Conservation (phyloP, 805 yeast species). For the Saturnispora sekii region DNA sequence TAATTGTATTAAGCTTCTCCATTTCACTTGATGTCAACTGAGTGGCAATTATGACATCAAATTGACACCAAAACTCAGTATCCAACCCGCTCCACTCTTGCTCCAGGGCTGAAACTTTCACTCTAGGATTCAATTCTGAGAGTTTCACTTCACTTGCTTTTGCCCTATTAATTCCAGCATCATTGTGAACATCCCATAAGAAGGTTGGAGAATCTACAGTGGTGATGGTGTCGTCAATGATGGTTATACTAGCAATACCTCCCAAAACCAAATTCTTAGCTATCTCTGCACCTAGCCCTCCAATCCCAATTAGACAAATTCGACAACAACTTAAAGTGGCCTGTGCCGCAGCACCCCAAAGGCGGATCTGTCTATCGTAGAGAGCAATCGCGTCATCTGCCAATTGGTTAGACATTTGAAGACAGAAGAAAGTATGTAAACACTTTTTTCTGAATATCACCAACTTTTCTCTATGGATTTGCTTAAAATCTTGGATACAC, state of each 20-base stretch:
- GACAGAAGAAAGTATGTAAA: not conserved
- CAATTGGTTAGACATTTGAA: not conserved
- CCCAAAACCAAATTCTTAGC: slow-evolving; percentile 80
- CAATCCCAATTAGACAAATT: slow-evolving; percentile 59
- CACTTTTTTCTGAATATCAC: not conserved
- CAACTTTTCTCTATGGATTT: slow-evolving; percentile 47
- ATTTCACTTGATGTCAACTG: slow-evolving; percentile 41
- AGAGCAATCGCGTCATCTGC: slow-evolving; percentile 70
- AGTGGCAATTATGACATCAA: slow-evolving; percentile 69
- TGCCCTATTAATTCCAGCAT: slow-evolving; percentile 48
- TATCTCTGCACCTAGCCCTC: slow-evolving; percentile 74
- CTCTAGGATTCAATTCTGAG: slow-evolving; percentile 73
- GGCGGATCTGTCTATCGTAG: slow-evolving; percentile 87
- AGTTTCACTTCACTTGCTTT: slow-evolving; percentile 48
- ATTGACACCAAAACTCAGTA: slow-evolving; percentile 37
- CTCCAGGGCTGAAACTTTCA: slow-evolving; percentile 31
- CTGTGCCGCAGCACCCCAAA: slow-evolving; percentile 96
- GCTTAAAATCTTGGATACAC: slow-evolving; percentile 64
- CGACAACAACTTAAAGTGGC: slow-evolving; percentile 61
- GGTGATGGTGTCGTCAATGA: slow-evolving; percentile 44
- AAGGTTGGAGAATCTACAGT: slow-evolving; percentile 47
- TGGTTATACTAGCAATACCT: slow-evolving; percentile 72
- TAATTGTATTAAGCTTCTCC: slow-evolving; percentile 38
- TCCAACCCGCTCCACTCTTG: slow-evolving; percentile 16
- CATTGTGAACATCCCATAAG: slow-evolving; percentile 56